Base-by-base conservation (phyloP, 768 basidiomycete genomes). In the Leccinum rimulosum region DNA sequence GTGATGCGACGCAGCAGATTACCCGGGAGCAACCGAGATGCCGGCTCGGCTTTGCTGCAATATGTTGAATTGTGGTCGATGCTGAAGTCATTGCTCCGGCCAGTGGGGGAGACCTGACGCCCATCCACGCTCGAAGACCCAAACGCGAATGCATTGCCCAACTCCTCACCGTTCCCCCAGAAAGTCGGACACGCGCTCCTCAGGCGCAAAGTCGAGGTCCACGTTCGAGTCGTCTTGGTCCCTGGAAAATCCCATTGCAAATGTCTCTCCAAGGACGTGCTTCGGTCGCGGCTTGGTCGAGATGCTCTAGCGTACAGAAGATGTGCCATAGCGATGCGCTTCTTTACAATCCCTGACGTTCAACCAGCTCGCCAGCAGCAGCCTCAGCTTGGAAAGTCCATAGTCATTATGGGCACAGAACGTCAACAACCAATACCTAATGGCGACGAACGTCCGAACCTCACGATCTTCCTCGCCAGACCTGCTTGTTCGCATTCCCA, bases 371-470 rank as follows among this genome's bases (percentile, higher is more conserved):
- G 91, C 84, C 50, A 95, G 77, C 47, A 88, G 70, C 28, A 86
- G 69, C 64, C 94, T 80, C 67, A 96, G 73, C 65, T 91, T 87
- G 47, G 89, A 68, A 95, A 96, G 70, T 97, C 94, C 62, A 91
- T 88, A 22, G 22, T 22, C 22, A 22, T 22, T 22, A 22, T 22
- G 22, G 52, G 81, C 81, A 72, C 95, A 96, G 72, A 95, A 95
- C 8, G 92, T 93, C 67, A 93, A 75, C 49, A 96, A 71, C 94
- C 95, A 97, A 68, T 93, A 93, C 47, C 92, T 83, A 56, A 95
- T 85, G 6, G 93, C 92, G 33, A 93, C 89, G 69, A 93, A 95
- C 11, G 93, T 95, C 68, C 95, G 80, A 9, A 94, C 91, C 92
- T 83, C 28, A 94, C 92, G 55, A 95, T 86, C 54, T 87, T 81